Base-by-base conservation (phyloP, 495 filamentous ascomycete species). In the Chaetomium fimeti region DNA sequence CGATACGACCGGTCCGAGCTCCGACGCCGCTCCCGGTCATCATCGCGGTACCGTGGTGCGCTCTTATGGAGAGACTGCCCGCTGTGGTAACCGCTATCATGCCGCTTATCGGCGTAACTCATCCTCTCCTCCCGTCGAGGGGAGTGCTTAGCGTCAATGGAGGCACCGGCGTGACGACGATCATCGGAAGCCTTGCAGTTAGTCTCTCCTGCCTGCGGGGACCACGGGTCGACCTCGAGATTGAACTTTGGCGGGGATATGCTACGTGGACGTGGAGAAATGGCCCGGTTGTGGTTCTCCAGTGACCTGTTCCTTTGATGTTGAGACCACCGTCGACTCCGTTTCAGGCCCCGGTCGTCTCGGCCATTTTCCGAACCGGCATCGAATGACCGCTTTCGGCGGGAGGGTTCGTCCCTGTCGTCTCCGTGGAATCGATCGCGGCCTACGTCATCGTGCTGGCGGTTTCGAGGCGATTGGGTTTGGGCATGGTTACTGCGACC, bases 71-170 rank as follows among this genome's bases (percentile, higher is more conserved):
- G 59, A 2, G 73, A 69, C 32, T 71, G 65, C n/a, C 69, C 71
- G 47, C 73, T 74, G 15, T 72, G 68, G 48, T 75, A 75, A 24
- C 73, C 73, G 53, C 73, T 75, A 42, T 75, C 73, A 20, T 74
- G 68, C 15, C 72, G 68, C 56, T 60, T 60, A 32, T 69, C 64
- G 3, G 56, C 36, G 36, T 56, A 61, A 8, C 60, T 55, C 13
- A 24, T 61, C 16, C 71, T 61, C 18, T 69, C 69, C 3, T 71
- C 71, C 22, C 67, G 49, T 0, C 61, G 52, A 8, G 56, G 56
- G 3, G 65, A 59, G 1, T 58, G 54, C 28, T 57, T 55, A 28
- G 22, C 43, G 43, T 67, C 66, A 9, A 12, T 53, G 11, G 43
- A 32, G 5, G 60, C n/a, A 25, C 67, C 70, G 27, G 24, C 25